Conservation (phyloP, 345 rosid genomes). For the Syzygium grande region DNA sequence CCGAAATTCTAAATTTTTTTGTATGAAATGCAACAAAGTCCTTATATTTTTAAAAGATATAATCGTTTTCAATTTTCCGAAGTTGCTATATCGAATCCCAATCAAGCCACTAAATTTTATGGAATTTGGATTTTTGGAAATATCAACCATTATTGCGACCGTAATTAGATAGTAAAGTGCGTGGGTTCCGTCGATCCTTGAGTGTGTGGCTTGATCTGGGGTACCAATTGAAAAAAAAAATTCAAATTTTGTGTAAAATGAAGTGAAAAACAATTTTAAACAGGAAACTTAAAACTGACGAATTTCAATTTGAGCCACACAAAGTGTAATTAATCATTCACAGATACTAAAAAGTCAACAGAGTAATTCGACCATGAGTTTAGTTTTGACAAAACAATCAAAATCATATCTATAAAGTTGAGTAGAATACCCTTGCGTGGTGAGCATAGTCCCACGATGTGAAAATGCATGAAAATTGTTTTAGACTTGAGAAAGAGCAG, state of each 20-base stretch:
- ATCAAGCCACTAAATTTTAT: not conserved
- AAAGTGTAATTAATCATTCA: not conserved
- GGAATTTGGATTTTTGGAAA: not conserved
- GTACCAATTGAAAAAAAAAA: not conserved
- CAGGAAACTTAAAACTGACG: not conserved
- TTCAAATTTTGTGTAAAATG: not conserved
- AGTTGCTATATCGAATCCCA: not conserved
- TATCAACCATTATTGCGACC: not conserved
- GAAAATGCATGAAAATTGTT: not conserved
- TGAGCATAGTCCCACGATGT: not conserved
- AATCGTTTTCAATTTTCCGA: not conserved
- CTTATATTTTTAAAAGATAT: not conserved
- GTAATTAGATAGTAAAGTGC: not conserved
- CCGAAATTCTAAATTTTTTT: not conserved
- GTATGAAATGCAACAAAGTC: not conserved
- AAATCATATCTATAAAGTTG: not conserved
- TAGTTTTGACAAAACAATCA: not conserved
- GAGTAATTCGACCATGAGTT: not conserved
- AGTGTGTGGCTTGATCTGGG: not conserved
- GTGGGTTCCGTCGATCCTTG: not conserved
- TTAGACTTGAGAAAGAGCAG: not conserved
- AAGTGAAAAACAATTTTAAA: not conserved
- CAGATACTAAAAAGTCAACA: not conserved
- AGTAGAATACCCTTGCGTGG: not conserved
- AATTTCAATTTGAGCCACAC: not conserved